A percentile compares a stretch with the other conserved stretches of the same genome.
These are phyloP conservation scores for Apiotrichum siamense DNA, from an alignment of 1,284 basidiomycete species.

Conservation along the genomic window DNA sequence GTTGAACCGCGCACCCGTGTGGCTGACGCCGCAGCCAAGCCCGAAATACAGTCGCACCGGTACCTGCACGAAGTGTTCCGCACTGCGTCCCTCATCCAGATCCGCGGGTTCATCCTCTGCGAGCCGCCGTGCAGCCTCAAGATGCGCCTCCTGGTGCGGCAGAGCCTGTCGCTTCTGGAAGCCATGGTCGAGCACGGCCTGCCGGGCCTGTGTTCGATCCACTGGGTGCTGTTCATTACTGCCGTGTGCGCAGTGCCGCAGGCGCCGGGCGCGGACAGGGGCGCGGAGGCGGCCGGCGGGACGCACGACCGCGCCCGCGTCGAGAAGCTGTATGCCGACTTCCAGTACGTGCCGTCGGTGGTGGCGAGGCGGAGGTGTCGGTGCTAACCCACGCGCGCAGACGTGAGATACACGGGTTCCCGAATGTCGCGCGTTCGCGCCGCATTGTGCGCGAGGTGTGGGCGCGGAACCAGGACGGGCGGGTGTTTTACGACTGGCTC, in stretches of 20 bases:
- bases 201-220: constrained; percentile 30
- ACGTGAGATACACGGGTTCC: constrained; percentile 23
- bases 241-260: constrained; percentile 23
- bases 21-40: constrained; percentile 17
- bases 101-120: constrained; percentile 25
- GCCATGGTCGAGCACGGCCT: constrained; percentile 29
- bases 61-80: constrained; percentile 38
- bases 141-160: constrained; percentile 29
- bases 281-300: constrained; percentile 16
- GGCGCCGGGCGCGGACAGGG: no score
- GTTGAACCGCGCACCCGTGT: not conserved
- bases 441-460: constrained; percentile 34
- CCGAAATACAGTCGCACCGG: constrained; percentile 26
- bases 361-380: not conserved
- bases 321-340: constrained; percentile 27
- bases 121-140: constrained; percentile 26
- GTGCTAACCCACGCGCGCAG: constrained; percentile 3
- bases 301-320: constrained; percentile 26
- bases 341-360: constrained; percentile 16
- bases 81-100: constrained; percentile 26
- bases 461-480: constrained; percentile 23
- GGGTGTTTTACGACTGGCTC: constrained; percentile 29
- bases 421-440: constrained; percentile 26
- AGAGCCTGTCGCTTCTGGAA: constrained; percentile 31
- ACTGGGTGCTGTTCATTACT: constrained; percentile 34